phyloP scores from a whole-genome alignment of 192 early-diverging fungal genomes.

The Linnemannia hyalina region DNA sequence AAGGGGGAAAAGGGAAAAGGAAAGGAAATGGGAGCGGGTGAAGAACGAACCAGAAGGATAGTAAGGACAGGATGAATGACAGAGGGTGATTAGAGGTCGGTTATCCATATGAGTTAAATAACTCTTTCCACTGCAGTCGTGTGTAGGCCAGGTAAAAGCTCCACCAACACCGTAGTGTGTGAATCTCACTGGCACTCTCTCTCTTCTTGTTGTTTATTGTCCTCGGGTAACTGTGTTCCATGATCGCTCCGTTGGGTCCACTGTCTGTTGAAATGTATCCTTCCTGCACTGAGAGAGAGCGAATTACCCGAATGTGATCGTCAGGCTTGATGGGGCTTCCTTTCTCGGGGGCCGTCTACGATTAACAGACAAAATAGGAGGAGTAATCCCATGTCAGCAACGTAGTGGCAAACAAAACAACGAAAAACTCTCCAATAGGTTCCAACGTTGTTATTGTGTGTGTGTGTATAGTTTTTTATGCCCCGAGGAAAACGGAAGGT shows the following conservation, averaged over 20 bases:
- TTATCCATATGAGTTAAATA: background rate
- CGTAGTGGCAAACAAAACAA: background rate
- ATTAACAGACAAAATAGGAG: constrained; percentile 9
- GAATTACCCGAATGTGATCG: constrained; percentile 55
- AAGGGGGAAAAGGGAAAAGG: background rate
- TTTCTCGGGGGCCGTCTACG: constrained; percentile 52
- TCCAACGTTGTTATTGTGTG: background rate
- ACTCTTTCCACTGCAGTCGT: background rate
- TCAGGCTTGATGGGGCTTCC: constrained; percentile 39
- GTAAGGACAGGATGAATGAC: background rate
- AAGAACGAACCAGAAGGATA: background rate
- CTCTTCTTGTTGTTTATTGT: background rate
- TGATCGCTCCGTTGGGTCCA: background rate
- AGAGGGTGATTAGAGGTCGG: constrained; percentile 4
- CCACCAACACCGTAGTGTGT: too few species aligned
- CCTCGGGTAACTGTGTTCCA: background rate
- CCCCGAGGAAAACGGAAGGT: background rate
- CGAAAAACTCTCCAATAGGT: background rate
- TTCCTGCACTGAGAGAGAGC: background rate
- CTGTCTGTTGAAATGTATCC: background rate
- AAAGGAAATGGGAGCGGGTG: background rate
- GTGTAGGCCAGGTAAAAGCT: background rate
- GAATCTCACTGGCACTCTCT: background rate
- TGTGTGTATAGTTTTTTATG: background rate
- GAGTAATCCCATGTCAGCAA: constrained; percentile 8